These are phyloP conservation scores for Colletotrichum sp. DNA, from an alignment of 2,329 filamentous ascomycete species.

Conservation along the genomic window DNA sequence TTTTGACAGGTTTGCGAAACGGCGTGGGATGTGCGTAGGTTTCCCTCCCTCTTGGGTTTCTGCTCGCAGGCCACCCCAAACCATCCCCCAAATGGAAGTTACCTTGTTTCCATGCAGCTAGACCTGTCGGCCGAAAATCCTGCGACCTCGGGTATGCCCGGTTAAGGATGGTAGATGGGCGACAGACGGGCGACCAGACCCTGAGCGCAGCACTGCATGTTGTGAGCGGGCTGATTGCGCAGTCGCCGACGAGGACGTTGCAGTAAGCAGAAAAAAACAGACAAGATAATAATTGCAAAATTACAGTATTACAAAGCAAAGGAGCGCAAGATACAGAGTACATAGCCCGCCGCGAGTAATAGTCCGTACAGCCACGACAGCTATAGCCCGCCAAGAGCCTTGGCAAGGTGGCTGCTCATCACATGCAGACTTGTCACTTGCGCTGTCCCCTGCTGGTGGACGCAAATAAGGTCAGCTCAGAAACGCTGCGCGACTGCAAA, in stretches of 20 bases:
- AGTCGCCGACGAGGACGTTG: background rate
- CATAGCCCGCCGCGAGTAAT: background rate
- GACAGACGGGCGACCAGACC: background rate
- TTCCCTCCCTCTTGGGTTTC: background rate
- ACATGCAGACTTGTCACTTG: background rate
- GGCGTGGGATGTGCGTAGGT: background rate
- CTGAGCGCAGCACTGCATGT: background rate
- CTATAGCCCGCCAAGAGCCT: background rate
- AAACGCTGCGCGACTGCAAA: background rate
- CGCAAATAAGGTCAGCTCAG: background rate
- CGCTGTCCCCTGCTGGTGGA: background rate
- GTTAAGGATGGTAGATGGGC: background rate
- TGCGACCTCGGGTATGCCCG: background rate
- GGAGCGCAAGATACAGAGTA: background rate
- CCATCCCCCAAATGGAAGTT: background rate
- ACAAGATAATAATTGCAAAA: background rate
- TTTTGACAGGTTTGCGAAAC: background rate
- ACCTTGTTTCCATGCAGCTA: background rate
- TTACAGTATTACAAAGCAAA: background rate
- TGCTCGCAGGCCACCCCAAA: background rate
- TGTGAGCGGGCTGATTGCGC: background rate
- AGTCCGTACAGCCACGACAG: background rate
- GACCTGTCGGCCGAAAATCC: conserved; percentile 4
- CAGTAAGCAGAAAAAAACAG: background rate
- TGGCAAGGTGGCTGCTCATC: background rate